Base-by-base conservation (phyloP, 2,329 filamentous ascomycete species). In the Fusarium zealandicum region DNA sequence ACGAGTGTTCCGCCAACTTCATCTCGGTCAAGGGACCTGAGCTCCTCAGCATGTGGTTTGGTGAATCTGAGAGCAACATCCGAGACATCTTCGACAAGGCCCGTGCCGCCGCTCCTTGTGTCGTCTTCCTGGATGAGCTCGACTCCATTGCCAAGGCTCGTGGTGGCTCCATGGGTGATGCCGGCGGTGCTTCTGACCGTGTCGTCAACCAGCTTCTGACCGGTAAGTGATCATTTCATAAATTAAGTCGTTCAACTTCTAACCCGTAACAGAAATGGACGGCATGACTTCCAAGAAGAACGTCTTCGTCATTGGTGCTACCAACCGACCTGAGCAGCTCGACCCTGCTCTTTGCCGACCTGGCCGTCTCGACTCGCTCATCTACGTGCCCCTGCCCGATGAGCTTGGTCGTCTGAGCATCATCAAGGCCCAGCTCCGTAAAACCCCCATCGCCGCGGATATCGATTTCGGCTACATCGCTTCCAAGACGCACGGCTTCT, bases 221-320 rank as follows among this genome's bases (percentile, higher is more conserved):
- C 66, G 92, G 89, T 91, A 85, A 84, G 86, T 80, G 67, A 51
- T 22, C 5, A 17, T 16, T 43, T 25, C 11, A 38, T 10, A 27
- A 14, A n/a, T 6, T 13, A 2, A 14, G 17, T 6, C 11, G 16
- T 28, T 13, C 17, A 49, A 43, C 52, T 54, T 68, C 80, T 86
- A 76, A 85, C 68, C 37, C 9, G 39, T 25, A 16, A 13, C 60
- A 90, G 92, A 98, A 86, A 97, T 98, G 93, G 93, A 98, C 68
- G 93, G 93, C 70, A 98, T 98, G 93, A 98, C 93, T 38, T 97
- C 93, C 32, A 99, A 99, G 90, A 99, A 99, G 90, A 99, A 99
- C 75, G 95, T 99, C 63, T 99, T 99, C 79, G 95, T 99, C 64
- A 99, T 99, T 69, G 95, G 95, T 75, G 95, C 95, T 38, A 99